These are phyloP conservation scores for Geranium incanum DNA, from an alignment of 441 rosid species.

Conservation along the genomic window DNA sequence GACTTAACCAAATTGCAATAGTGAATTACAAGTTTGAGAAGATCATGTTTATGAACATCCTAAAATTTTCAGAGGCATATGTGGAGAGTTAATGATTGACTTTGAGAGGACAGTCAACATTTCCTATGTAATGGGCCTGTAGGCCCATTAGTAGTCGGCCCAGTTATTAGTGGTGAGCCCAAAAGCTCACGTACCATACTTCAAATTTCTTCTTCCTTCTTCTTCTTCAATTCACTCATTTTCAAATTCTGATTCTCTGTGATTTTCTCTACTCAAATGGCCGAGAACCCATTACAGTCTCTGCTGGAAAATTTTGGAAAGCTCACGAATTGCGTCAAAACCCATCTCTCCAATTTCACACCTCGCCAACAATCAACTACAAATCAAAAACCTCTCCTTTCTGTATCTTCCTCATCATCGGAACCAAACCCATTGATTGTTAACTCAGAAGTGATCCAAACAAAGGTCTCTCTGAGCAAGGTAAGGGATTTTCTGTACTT, in stretches of 20 bases:
- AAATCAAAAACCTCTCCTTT: conserved; percentile 27
- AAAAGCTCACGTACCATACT: too few relatives aligned
- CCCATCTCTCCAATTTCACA: conserved; percentile 46
- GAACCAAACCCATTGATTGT: conserved; percentile 21
- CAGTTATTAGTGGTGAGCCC: too few relatives aligned
- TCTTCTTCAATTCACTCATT: not conserved
- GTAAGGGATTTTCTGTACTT: conserved; percentile 23
- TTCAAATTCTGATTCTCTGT: not conserved
- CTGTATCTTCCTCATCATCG: conserved; percentile 32
- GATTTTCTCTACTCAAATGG: conserved; percentile 24
- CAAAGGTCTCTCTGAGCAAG: conserved; percentile 28
- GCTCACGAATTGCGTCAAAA: conserved; percentile 45
- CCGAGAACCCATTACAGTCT: conserved; percentile 46
- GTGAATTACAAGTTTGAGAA: too few relatives aligned
- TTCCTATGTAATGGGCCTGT: too few relatives aligned
- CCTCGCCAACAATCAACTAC: conserved; percentile 13
- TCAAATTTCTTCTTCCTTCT: not conserved
- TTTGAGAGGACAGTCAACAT: too few relatives aligned
- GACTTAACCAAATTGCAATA: too few relatives aligned
- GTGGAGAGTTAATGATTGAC: too few relatives aligned
- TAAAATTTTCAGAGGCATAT: too few relatives aligned
- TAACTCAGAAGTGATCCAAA: conserved; percentile 19
- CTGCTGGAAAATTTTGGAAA: conserved; percentile 40
- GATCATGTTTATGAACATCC: too few relatives aligned
- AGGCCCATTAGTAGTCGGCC: too few relatives aligned